Evolutionary conservation across 2,329 filamentous ascomycete species (phyloP).

Genomic region (Hymenotorrendiella dingleyae): DNA sequence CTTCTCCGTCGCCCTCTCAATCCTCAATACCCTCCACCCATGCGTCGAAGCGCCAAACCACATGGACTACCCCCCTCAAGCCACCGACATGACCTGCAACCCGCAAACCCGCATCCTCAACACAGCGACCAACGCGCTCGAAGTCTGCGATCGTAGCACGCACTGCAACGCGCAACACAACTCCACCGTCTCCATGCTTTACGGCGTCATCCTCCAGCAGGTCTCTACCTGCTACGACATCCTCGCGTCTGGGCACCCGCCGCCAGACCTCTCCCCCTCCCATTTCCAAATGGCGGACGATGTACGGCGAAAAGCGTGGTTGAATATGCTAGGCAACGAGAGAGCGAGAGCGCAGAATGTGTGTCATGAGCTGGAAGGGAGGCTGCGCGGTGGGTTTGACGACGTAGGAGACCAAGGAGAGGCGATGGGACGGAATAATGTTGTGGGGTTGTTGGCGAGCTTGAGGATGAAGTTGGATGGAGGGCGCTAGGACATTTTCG

Average conservation of each 20-base stretch:
- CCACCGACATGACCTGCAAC: too few relatives aligned
- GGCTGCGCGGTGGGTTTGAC: background rate
- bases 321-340: background rate
- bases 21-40: background rate
- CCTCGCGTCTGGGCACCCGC: background rate
- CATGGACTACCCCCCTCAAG: background rate
- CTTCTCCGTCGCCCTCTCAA: conserved; percentile 1
- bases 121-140: background rate
- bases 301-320: background rate
- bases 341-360: background rate
- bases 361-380: conserved; percentile 1
- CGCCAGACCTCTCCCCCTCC: background rate
- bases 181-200: conserved; percentile 3
- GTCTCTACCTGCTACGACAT: conserved; percentile 1
- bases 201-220: conserved; percentile 3
- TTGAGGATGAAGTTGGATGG: background rate
- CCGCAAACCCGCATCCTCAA: background rate
- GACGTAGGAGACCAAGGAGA: background rate
- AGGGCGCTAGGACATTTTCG: background rate
- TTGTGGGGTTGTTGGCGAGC: background rate
- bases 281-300: background rate
- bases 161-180: background rate
- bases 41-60: background rate
- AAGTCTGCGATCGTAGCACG: conserved; percentile 1
- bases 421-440: conserved; percentile 1